Evolutionary conservation across 495 filamentous ascomycete species (phyloP).

Genomic region (Oidiodendron maius): DNA sequence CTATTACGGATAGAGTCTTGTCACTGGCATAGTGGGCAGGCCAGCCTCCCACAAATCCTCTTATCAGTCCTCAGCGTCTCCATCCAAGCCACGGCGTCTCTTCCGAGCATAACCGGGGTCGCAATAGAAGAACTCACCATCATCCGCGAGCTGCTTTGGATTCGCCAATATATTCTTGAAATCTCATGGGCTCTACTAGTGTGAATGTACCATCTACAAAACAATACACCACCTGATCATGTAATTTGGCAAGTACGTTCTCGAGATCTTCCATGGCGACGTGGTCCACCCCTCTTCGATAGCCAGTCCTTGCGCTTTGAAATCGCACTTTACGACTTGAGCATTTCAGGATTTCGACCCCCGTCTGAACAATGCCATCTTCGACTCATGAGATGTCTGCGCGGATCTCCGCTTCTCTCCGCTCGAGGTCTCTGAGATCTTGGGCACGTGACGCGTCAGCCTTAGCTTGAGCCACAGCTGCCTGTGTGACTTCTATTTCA

Average conservation of each 20-base stretch:
- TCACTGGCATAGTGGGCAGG: no score
- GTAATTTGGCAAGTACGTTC: constrained; percentile 18
- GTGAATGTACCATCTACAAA: constrained; percentile 18
- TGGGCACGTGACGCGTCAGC: constrained; percentile 14
- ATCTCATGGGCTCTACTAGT: constrained; percentile 18
- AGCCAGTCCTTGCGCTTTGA: constrained; percentile 15
- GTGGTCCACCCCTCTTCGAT: constrained; percentile 18
- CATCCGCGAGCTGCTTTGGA: constrained; percentile 18
- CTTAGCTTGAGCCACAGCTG: constrained; percentile 10
- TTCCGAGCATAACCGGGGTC: constrained; percentile 14
- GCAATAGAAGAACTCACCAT: constrained; percentile 17
- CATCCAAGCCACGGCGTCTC: constrained; percentile 16
- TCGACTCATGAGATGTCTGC: constrained; percentile 15
- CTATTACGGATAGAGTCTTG: no score
- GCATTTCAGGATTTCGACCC: constrained; percentile 19
- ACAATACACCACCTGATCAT: constrained; percentile 20
- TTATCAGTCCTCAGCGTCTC: constrained; percentile 13
- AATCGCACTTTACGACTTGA: constrained; percentile 17
- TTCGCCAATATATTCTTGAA: constrained; percentile 18
- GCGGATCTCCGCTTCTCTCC: constrained; percentile 14
- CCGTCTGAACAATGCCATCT: constrained; percentile 17
- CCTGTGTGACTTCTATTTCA: constrained; percentile 10
- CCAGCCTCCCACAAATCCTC: no score
- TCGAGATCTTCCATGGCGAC: constrained; percentile 16
- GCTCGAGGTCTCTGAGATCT: constrained; percentile 17